These are phyloP conservation scores for Paecilomyces niveus DNA, from an alignment of 2,329 filamentous ascomycete species.

Conservation along the genomic window DNA sequence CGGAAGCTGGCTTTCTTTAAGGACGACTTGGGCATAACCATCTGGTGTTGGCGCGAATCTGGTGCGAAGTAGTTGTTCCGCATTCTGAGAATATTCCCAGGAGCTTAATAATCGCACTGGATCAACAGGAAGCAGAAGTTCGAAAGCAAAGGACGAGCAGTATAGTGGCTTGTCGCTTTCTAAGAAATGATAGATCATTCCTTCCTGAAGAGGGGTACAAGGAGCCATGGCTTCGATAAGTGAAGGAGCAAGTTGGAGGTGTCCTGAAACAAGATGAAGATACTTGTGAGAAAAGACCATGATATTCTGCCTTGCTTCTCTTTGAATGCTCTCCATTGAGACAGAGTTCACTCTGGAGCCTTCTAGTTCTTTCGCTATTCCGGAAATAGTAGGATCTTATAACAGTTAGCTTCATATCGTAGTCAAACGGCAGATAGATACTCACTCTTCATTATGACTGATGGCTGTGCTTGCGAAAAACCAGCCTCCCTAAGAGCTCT, in stretches of 20 bases:
- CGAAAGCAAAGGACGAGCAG: constrained; percentile 67
- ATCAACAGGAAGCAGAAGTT: constrained; percentile 43
- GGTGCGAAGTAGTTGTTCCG: constrained; percentile 62
- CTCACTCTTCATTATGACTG: constrained; percentile 58
- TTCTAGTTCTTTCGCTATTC: constrained; percentile 26
- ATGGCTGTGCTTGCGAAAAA: constrained; percentile 54
- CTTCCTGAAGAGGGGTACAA: constrained; percentile 79
- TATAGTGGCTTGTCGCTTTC: constrained; percentile 56
- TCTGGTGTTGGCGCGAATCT: constrained; percentile 65
- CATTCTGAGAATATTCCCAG: constrained; percentile 49
- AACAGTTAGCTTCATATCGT: constrained; percentile 41
- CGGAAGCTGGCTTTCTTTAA: constrained; percentile 36
- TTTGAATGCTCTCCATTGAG: constrained; percentile 16
- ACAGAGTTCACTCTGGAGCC: constrained; percentile 3
- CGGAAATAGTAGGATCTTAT: constrained; percentile 31
- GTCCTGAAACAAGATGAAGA: constrained; percentile 44
- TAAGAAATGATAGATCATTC: constrained; percentile 68
- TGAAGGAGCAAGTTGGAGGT: constrained; percentile 43
- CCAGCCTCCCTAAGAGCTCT: constrained; percentile 57
- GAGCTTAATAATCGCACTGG: constrained; percentile 45
- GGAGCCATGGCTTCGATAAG: constrained; percentile 69
- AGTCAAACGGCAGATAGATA: background rate
- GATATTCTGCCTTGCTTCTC: constrained; percentile 54
- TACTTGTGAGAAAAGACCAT: constrained; percentile 59
- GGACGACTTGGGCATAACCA: constrained; percentile 67